Conservation (phyloP, 2,329 filamentous ascomycete genomes). For the Fusarium sp. region DNA sequence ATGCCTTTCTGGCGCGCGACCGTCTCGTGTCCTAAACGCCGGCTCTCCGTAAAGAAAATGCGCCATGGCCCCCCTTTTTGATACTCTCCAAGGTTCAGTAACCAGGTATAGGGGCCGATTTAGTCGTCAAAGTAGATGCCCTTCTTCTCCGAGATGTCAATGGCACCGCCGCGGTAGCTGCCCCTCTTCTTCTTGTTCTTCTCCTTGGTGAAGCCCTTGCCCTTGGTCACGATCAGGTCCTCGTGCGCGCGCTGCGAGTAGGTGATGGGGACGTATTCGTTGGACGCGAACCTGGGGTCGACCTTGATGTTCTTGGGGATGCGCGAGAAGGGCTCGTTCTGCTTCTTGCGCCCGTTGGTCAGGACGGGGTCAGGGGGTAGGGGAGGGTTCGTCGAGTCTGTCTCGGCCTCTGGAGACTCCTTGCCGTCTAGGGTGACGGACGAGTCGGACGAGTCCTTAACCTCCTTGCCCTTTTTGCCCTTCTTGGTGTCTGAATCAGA, state of each 20-base stretch:
- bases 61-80: slow-evolving; percentile 13
- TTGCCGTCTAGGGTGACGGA: slow-evolving; percentile 63
- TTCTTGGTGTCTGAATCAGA: slow-evolving; percentile 49
- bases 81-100: background rate
- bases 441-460: slow-evolving; percentile 55
- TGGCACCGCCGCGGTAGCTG: slow-evolving; percentile 87
- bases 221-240: slow-evolving; percentile 89
- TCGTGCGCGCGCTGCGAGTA: slow-evolving; percentile 91
- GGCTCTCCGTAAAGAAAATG: slow-evolving; percentile 38
- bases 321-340: slow-evolving; percentile 80
- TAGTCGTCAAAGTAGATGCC: slow-evolving; percentile 96
- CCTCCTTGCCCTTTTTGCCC: slow-evolving; percentile 27
- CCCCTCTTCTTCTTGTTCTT: slow-evolving; percentile 99
- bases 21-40: slow-evolving; percentile 40
- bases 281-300: slow-evolving; percentile 78
- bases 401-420: slow-evolving; percentile 56
- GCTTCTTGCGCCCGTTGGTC: slow-evolving; percentile 58
- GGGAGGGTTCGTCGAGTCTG: slow-evolving; percentile 57
- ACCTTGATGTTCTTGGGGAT: slow-evolving; percentile 77
- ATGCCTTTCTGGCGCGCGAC: slow-evolving; percentile 32
- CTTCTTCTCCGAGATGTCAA: slow-evolving; percentile 85
- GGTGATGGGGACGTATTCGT: slow-evolving; percentile 84
- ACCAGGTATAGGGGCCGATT: slow-evolving; percentile 27
- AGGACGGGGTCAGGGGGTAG: slow-evolving; percentile 63
- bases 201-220: slow-evolving; percentile 99